Conservation (phyloP, 2,329 filamentous ascomycete genomes). For the Talaromyces sp. region DNA sequence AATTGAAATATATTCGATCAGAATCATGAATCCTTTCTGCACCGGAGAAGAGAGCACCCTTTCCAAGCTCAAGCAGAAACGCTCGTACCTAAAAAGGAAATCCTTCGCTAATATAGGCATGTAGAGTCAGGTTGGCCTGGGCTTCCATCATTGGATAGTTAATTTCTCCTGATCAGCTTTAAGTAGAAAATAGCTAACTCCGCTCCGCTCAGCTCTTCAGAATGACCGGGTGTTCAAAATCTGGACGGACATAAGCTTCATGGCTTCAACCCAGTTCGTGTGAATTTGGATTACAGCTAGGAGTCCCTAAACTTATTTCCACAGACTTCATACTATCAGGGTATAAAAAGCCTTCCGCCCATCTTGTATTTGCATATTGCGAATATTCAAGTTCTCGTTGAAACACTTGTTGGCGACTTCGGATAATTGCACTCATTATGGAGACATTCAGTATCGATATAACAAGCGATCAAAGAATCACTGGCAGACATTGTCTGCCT, state of each 20-base stretch:
- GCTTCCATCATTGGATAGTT: background rate
- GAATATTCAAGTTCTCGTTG: background rate
- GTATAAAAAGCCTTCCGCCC: background rate
- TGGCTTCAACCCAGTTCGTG: background rate
- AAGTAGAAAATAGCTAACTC: background rate
- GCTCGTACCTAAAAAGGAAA: background rate
- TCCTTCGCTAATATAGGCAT: background rate
- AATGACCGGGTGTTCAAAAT: background rate
- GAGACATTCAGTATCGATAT: background rate
- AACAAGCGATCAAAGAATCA: background rate
- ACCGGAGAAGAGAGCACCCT: no score
- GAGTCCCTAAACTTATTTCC: background rate
- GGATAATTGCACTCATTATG: background rate
- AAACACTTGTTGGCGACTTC: background rate
- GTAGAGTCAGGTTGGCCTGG: background rate
- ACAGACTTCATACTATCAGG: background rate
- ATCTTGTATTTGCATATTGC: background rate
- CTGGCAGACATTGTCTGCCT: background rate
- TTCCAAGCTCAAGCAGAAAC: no score
- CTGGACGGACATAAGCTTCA: background rate
- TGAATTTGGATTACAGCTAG: background rate
- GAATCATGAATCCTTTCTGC: background rate
- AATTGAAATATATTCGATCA: background rate
- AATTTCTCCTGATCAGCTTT: background rate
- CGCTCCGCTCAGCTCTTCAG: background rate